Evolutionary conservation across 495 filamentous ascomycete species (phyloP).

Genomic region (Penicillium tannophilum): DNA sequence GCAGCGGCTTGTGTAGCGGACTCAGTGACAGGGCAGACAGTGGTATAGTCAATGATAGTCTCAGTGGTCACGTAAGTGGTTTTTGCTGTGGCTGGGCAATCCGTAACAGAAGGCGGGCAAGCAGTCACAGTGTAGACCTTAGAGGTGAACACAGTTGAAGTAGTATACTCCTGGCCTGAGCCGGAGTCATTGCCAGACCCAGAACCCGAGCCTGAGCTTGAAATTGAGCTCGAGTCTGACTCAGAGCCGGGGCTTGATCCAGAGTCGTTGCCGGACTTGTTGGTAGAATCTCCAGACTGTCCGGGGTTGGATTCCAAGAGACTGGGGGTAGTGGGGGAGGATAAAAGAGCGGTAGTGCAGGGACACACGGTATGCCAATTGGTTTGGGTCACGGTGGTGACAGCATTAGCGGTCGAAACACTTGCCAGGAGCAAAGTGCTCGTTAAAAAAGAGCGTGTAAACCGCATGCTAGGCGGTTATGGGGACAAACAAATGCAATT

Average conservation of each 20-base stretch:
- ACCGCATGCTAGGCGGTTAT: neutral
- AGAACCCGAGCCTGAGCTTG: neutral
- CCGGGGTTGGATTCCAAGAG: neutral
- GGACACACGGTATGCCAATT: neutral
- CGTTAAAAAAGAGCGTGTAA: neutral
- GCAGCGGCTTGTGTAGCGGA: neutral
- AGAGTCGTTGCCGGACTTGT: neutral
- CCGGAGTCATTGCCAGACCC: neutral
- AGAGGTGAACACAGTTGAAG: neutral
- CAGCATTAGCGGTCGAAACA: neutral
- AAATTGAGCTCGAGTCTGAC: neutral
- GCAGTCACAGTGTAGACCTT: neutral
- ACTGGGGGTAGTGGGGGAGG: neutral
- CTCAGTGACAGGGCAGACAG: neutral
- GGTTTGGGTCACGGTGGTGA: neutral
- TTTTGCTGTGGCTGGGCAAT: constrained; percentile 1
- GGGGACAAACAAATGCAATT: neutral
- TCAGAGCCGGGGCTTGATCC: neutral
- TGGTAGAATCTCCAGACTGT: neutral
- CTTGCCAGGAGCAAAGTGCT: neutral
- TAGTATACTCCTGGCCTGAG: neutral
- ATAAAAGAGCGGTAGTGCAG: neutral
- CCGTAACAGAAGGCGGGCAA: neutral
- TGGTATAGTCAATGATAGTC: constrained; percentile 3
- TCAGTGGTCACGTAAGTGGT: constrained; percentile 1